Evolutionary conservation across 108 stramenopile genomes (phyloP), one percentile per base, ranked within the genome.

Genomic region (Skeletonema costatum): DNA sequence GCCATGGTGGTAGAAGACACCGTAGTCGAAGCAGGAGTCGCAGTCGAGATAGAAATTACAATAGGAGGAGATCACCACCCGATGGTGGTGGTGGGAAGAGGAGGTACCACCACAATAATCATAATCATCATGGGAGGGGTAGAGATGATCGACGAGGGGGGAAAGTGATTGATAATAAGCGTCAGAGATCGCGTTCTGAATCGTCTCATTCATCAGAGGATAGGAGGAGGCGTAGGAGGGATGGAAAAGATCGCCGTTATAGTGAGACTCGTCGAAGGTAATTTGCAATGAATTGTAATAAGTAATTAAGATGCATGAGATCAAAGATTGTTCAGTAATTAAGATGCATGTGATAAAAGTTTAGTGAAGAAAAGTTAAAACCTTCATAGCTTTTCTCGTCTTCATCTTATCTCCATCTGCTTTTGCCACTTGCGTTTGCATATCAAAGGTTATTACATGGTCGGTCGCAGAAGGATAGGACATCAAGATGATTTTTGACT

Each of bases 21-120:
- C 56, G 58, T 3, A 60, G 66, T 60, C 66, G 66, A 62, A 67
- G 66, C 11, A 59, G 60, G n/a, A 69, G 60, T 61, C 19, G 58
- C 35, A 64, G 63, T 39, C 63, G 63, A 35, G 21, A 29, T 29
- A 64, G 31, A 56, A 25, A 25, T 56, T 56, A 21, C 53, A 51
- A 51, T 11, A 46, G 16, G 0, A 46, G 44, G 44, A 41, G 39
- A 50, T 17, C 48, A 46, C 11, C 44, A 50, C 5, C 48, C 17
- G 48, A 50, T 17, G n/a, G 3, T 17, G n/a, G 3, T 50, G 44
- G 44, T 46, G n/a, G n/a, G n/a, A 46, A 46, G 44, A 56, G 21
- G 25, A 56, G 19, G 9, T 29, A 1, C 21, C 53, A 56, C 25
- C 53, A 56, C 21, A 56, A 17, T 2, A 10, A 41, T 56, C 53